Base-by-base conservation (phyloP, 441 rosid species). In the Theobroma grandiflorum region DNA sequence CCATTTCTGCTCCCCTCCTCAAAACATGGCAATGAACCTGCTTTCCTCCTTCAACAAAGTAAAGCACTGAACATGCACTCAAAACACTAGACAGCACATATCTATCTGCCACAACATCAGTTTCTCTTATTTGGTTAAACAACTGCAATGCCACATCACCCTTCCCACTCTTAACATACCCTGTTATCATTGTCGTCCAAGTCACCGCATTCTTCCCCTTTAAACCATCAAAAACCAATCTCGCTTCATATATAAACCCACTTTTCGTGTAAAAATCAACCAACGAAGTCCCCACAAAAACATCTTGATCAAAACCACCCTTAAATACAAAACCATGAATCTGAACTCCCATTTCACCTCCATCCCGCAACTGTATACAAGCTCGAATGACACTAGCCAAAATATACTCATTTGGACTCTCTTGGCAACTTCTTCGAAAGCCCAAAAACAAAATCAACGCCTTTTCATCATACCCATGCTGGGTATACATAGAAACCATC, bases 171-270 rank as follows among this genome's bases (percentile, higher is more conserved):
- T 85, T 90, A 10, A 83, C 87, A 74, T 85, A 88, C 77, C 93
- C 93, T 12, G 84, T 83, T 72, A 91, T 88, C 79, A 91, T 88
- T 3, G 90, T 84, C n/a, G 91, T 90, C 93, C 95, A 91, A 78
- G 90, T 87, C 70, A 91, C 93, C 3, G 85, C 84, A 63, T 86
- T 87, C 82, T 81, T 91, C 75, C 80, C 83, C 8, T 42, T 61
- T 74, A 91, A 84, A 80, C 84, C 72, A 84, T 90, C 88, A 68
- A 91, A 91, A 78, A 87, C 87, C 52, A 83, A 84, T 84, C 87
- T 88, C 2, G 93, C 95, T 18, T 75, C 81, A 76, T 88, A 86
- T 18, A 90, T 45, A 66, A 74, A 78, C 74, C 85, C 86, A 15
- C 77, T 82, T 75, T 88, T 91, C 2, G 82, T 67, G 82, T 87